Conservation (phyloP, 371 early-diverging fungal species). For the Choanephora cucurbitarum region DNA sequence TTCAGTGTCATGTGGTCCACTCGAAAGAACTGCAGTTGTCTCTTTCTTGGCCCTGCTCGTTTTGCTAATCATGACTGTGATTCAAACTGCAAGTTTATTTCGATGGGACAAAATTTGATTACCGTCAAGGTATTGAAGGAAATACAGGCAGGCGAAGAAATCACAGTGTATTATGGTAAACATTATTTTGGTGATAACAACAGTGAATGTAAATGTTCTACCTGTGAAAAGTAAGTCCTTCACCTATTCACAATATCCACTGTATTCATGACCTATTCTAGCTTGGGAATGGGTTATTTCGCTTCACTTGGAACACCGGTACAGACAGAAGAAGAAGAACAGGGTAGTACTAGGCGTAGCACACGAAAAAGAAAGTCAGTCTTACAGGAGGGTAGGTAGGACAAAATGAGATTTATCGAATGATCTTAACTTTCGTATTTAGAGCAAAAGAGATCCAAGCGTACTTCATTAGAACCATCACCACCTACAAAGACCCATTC, state of each 20-base stretch:
- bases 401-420: not conserved
- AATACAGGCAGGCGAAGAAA: constrained; percentile 84
- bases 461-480: constrained; percentile 14
- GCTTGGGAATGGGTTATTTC: constrained; percentile 25
- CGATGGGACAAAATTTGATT: constrained; percentile 63
- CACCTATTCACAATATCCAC: no score
- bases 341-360: constrained; percentile 31
- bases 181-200: constrained; percentile 90
- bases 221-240: constrained; percentile 76
- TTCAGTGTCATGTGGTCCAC: constrained; percentile 89
- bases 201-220: constrained; percentile 87
- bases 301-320: constrained; percentile 20
- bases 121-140: constrained; percentile 77
- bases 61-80: constrained; percentile 97
- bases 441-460: constrained; percentile 9
- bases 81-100: constrained; percentile 82
- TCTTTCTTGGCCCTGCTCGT: constrained; percentile 94
- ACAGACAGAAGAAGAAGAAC: constrained; percentile 8
- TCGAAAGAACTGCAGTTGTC: constrained; percentile 67
- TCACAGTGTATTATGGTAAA: constrained; percentile 84
- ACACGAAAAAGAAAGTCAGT: constrained; percentile 38
- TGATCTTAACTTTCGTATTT: constrained; percentile 6
- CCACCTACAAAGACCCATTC: not conserved
- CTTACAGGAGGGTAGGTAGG: constrained; percentile 34
- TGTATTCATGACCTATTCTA: no score